Evolutionary conservation across 2,329 filamentous ascomycete genomes (phyloP).

Genomic region (Pseudogymnoascus sp.): DNA sequence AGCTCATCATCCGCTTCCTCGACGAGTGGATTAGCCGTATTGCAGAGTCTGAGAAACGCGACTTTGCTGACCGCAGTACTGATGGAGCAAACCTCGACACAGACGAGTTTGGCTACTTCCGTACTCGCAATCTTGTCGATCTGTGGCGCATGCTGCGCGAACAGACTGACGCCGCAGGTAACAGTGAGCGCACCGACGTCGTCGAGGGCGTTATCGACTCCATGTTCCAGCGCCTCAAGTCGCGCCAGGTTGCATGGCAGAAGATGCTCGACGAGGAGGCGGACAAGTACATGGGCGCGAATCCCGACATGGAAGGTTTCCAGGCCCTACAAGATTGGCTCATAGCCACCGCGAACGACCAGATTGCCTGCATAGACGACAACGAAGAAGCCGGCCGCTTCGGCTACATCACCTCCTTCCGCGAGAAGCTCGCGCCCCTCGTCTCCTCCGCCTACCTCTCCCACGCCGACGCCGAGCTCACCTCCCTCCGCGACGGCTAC

Average conservation of each 20-base stretch:
- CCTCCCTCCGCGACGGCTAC: slow-evolving; percentile 76
- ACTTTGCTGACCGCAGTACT: slow-evolving; percentile 68
- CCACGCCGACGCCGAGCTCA: slow-evolving; percentile 63
- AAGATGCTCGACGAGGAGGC: slow-evolving; percentile 81
- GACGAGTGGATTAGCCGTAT: slow-evolving; percentile 98
- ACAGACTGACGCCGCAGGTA: slow-evolving; percentile 76
- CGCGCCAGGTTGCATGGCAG: slow-evolving; percentile 79
- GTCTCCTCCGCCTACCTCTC: slow-evolving; percentile 75
- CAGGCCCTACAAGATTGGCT: slow-evolving; percentile 92
- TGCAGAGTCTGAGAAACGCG: slow-evolving; percentile 69
- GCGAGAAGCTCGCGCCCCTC: slow-evolving; percentile 69
- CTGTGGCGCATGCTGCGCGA: slow-evolving; percentile 98
- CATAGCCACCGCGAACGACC: slow-evolving; percentile 92
- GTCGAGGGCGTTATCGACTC: slow-evolving; percentile 92
- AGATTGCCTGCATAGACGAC: slow-evolving; percentile 97
- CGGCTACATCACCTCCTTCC: slow-evolving; percentile 81
- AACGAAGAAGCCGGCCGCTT: slow-evolving; percentile 65
- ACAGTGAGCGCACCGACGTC: slow-evolving; percentile 80
- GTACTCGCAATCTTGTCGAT: slow-evolving; percentile 83
- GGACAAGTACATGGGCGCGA: slow-evolving; percentile 56
- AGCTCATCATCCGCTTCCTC: slow-evolving; percentile 89
- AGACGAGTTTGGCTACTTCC: slow-evolving; percentile 83
- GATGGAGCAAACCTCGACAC: slow-evolving; percentile 70
- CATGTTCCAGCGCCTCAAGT: slow-evolving; percentile 82
- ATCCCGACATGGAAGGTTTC: slow-evolving; percentile 53